Conservation (phyloP, 2,329 filamentous ascomycete species). For the Claviceps digitariae region DNA sequence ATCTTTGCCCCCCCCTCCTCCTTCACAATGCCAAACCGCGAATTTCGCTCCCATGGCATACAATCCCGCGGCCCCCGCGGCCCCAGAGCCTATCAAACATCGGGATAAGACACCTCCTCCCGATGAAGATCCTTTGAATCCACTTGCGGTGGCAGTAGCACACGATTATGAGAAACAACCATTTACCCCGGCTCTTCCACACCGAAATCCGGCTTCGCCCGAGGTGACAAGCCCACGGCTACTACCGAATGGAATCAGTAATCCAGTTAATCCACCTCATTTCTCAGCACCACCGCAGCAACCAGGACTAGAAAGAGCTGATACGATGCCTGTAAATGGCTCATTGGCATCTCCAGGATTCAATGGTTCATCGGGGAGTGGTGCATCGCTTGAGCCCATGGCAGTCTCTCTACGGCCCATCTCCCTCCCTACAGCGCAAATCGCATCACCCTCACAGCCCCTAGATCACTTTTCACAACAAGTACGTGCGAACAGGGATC, state of each 20-base stretch:
- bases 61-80: conserved; percentile 65
- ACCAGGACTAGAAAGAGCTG: conserved; percentile 31
- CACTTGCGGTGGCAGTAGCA: conserved; percentile 42
- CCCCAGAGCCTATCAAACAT: conserved; percentile 56
- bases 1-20: conserved; percentile 9
- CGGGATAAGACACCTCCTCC: conserved; percentile 72
- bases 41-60: conserved; percentile 56
- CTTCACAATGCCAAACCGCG: conserved; percentile 18
- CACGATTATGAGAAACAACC: conserved; percentile 41
- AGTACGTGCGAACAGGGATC: conserved; percentile 22
- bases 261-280: conserved; percentile 22
- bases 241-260: conserved; percentile 10
- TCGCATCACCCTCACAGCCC: conserved; percentile 7
- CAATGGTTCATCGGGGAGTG: conserved; percentile 25
- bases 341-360: conserved; percentile 14
- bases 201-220: conserved; percentile 27
- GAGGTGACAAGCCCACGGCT: conserved; percentile 28
- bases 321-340: conserved; percentile 33
- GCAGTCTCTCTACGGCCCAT: conserved; percentile 27
- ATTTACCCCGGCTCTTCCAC: conserved; percentile 39
- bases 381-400: conserved; percentile 25
- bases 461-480: conserved; percentile 16
- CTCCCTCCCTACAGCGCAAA: conserved; percentile 11
- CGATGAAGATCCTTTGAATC: conserved; percentile 46
- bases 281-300: conserved; percentile 26